phyloP scores from a whole-genome alignment of 805 yeast species.

The Lipomyces yamanashiensis region DNA sequence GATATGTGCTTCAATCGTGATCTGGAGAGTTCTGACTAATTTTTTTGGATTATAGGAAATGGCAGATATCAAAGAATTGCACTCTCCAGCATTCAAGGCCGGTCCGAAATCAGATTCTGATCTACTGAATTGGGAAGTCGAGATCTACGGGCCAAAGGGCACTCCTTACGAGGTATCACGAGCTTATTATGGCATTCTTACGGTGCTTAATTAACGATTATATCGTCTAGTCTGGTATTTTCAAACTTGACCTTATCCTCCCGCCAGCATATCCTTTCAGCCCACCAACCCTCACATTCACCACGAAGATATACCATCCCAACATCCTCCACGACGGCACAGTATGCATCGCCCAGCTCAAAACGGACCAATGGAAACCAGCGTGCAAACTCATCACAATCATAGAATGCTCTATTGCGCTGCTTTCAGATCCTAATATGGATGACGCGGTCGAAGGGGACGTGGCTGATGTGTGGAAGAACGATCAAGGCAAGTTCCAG shows the following conservation, averaged over 20 bases:
- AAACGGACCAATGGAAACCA: slow-evolving; percentile 87
- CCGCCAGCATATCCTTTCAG: slow-evolving; percentile 92
- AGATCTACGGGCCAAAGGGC: slow-evolving; percentile 89
- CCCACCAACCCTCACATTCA: slow-evolving; percentile 78
- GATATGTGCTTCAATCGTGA: no score
- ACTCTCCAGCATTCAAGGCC: slow-evolving; percentile 88
- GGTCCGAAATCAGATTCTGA: slow-evolving; percentile 86
- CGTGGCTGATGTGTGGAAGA: slow-evolving; percentile 84
- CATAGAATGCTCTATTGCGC: slow-evolving; percentile 76
- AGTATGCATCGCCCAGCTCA: slow-evolving; percentile 83
- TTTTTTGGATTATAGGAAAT: slow-evolving; percentile 20
- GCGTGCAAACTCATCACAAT: slow-evolving; percentile 85
- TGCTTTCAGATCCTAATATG: slow-evolving; percentile 86
- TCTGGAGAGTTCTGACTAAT: no score
- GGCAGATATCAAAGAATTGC: slow-evolving; percentile 51
- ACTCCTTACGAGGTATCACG: slow-evolving; percentile 55
- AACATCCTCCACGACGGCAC: slow-evolving; percentile 85
- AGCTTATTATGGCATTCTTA: background rate
- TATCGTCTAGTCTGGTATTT: slow-evolving; percentile 67
- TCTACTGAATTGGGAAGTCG: slow-evolving; percentile 89
- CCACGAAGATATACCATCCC: slow-evolving; percentile 87
- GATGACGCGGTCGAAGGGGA: slow-evolving; percentile 92
- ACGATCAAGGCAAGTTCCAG: slow-evolving; percentile 80
- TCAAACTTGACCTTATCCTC: slow-evolving; percentile 81
- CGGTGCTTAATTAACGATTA: background rate